Percentiles rank a stretch among this genome's conserved stretches.
Conservation (phyloP, 768 basidiomycete genomes). For the Panus rudis region DNA sequence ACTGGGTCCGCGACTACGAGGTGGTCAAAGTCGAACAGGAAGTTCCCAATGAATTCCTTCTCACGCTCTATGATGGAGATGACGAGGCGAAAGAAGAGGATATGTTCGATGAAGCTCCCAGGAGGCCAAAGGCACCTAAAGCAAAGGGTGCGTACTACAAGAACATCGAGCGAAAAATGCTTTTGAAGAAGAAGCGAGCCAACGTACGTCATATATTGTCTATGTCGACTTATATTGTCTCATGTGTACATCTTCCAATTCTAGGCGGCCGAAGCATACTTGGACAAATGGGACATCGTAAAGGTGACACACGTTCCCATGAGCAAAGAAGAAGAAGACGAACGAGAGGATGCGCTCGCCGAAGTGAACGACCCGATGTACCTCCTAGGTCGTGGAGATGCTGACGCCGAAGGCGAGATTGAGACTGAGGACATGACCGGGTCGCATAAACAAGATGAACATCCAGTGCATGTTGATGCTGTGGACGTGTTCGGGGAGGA, state of each 20-base stretch:
- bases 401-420: slow-evolving; percentile 41
- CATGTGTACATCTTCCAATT: slow-evolving; percentile 5
- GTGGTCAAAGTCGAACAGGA: slow-evolving; percentile 84
- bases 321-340: slow-evolving; percentile 67
- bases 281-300: slow-evolving; percentile 79
- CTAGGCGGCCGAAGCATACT: slow-evolving; percentile 67
- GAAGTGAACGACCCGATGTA: slow-evolving; percentile 67
- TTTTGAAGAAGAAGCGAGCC: slow-evolving; percentile 75
- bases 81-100: slow-evolving; percentile 27
- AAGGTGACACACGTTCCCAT: slow-evolving; percentile 65
- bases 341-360: slow-evolving; percentile 71
- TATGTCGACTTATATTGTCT: neutral
- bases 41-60: slow-evolving; percentile 75
- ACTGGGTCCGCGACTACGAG: slow-evolving; percentile 80
- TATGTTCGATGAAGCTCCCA: slow-evolving; percentile 16
- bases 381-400: slow-evolving; percentile 40
- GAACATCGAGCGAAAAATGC: slow-evolving; percentile 84
- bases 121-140: slow-evolving; percentile 22
- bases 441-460: neutral
- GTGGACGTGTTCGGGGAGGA: slow-evolving; percentile 12
- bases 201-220: slow-evolving; percentile 43
- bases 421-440: slow-evolving; percentile 21
- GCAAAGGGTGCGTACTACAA: slow-evolving; percentile 80
- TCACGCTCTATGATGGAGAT: slow-evolving; percentile 58
- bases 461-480: slow-evolving; percentile 6